phyloP scores from a whole-genome alignment of 2,329 filamentous ascomycete genomes.

The Alternaria gansuensis region DNA sequence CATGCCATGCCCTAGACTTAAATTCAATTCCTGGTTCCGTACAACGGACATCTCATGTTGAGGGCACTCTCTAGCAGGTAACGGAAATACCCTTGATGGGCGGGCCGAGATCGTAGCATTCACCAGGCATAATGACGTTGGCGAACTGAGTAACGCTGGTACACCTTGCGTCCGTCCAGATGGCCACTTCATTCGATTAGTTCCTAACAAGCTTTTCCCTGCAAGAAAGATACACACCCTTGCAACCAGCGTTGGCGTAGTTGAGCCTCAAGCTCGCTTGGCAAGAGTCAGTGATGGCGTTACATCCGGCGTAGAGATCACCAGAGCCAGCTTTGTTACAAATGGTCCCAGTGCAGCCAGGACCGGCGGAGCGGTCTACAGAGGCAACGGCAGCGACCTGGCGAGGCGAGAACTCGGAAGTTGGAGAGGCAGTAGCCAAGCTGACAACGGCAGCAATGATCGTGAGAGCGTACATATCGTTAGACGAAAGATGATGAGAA shows the following conservation, averaged over 20 bases:
- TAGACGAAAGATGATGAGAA: not conserved
- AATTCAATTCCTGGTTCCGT: not conserved
- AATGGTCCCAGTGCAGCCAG: slow-evolving; percentile 21
- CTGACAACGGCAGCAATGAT: slow-evolving; percentile 16
- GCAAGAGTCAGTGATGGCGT: slow-evolving; percentile 22
- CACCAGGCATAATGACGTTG: slow-evolving; percentile 12
- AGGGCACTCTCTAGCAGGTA: slow-evolving; percentile 19
- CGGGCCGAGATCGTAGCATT: slow-evolving; percentile 18
- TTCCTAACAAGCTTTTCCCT: not conserved
- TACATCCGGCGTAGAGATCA: slow-evolving; percentile 24
- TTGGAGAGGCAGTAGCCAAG: slow-evolving; percentile 18
- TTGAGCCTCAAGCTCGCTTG: slow-evolving; percentile 21
- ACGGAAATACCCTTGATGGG: slow-evolving; percentile 24
- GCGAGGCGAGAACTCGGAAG: slow-evolving; percentile 11
- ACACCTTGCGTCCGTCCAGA: slow-evolving; percentile 21
- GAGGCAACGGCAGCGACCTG: slow-evolving; percentile 21
- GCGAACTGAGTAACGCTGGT: slow-evolving; percentile 14
- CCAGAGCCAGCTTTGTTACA: slow-evolving; percentile 30
- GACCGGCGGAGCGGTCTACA: slow-evolving; percentile 26
- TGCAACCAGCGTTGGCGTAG: slow-evolving; percentile 25
- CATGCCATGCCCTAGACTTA: not conserved
- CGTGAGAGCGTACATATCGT: slow-evolving; percentile 16
- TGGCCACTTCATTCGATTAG: slow-evolving; percentile 11
- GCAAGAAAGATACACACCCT: slow-evolving; percentile 9
- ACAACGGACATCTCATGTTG: not conserved